Base-by-base conservation (phyloP, 805 yeast species). In the Geotrichum ghanense region DNA sequence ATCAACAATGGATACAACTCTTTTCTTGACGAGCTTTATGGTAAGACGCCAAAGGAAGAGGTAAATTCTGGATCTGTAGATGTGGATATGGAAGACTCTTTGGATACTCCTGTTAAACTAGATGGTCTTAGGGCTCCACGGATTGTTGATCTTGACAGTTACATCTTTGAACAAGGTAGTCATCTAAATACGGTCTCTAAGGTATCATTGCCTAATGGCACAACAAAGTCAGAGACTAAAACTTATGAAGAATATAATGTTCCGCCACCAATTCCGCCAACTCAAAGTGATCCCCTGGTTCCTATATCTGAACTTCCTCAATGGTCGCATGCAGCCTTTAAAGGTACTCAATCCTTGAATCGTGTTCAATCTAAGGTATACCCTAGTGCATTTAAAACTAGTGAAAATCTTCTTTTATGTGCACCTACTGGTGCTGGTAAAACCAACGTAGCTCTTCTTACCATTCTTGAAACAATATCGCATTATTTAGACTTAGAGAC, bases 371-470 rank as follows among this genome's bases (percentile, higher is more conserved):
- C 95, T 1, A 75, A 75, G 50, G 87, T 89, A 0, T 86, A 65
- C 52, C 92, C 92, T 1, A 59, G 69, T n/a, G 96, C 95, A 0
- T 85, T 90, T 52, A 57, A 71, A 3, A 65, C 75, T 1, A 92
- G 85, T 57, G 71, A 72, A 3, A 90, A 89, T 56, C 60, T 92
- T 35, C 66, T 90, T 16, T 68, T 90, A 54, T 90, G 97, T 72
- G 97, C 98, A 1, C 98, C 98, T 4, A 90, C 98, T 0, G 98
- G 98, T 68, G 96, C 96, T 2, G 98, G 98, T 67, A 90, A 90
- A 61, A 90, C 98, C 20, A 92, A 92, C 61, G 95, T 92, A 23
- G 99, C 99, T 0, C 76, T 92, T 80, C 64, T 92, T 42, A 70
- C 95, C 0, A 72, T 85, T 3, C 67, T 89, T n/a, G 66, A 81